Conservation (phyloP, 83 land plant species). For the Picea engelmannii region DNA sequence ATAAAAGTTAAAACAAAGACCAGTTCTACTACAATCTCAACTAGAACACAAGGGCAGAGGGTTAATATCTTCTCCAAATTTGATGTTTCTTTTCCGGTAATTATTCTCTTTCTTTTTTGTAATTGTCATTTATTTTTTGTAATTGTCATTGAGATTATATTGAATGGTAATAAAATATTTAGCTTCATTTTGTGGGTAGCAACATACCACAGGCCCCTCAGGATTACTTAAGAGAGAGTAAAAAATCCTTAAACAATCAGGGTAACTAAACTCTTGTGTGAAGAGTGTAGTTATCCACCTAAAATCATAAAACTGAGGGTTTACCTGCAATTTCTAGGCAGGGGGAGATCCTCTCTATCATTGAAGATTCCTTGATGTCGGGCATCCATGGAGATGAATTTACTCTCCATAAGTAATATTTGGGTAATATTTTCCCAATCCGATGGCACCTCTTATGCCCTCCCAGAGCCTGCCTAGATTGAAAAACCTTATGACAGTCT, state of each 20-base stretch:
- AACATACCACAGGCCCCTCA: slow-evolving; percentile 77
- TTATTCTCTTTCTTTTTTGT: neutral
- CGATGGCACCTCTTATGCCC: no score
- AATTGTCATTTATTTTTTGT: neutral
- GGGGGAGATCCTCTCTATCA: no score
- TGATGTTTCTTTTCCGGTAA: neutral
- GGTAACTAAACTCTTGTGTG: slow-evolving; percentile 65
- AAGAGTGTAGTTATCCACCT: slow-evolving; percentile 73
- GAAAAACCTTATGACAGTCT: no score
- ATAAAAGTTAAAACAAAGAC: neutral
- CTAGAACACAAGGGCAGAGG: neutral
- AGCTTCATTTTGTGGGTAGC: neutral
- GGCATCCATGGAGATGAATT: no score
- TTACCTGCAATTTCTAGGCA: slow-evolving; percentile 55
- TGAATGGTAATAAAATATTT: neutral
- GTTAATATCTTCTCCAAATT: neutral
- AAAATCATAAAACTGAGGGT: slow-evolving; percentile 93
- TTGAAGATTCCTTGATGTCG: no score
- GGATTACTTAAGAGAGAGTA: slow-evolving; percentile 89
- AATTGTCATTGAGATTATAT: neutral
- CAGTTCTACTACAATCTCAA: neutral
- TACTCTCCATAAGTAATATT: no score
- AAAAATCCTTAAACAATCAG: slow-evolving; percentile 78
- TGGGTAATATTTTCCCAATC: no score
- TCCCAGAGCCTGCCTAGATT: no score